Percentiles rank a stretch among this genome's conserved stretches.
Evolutionary conservation across 129 eudicot species (phyloP).

Genomic region (Lactuca saligna): DNA sequence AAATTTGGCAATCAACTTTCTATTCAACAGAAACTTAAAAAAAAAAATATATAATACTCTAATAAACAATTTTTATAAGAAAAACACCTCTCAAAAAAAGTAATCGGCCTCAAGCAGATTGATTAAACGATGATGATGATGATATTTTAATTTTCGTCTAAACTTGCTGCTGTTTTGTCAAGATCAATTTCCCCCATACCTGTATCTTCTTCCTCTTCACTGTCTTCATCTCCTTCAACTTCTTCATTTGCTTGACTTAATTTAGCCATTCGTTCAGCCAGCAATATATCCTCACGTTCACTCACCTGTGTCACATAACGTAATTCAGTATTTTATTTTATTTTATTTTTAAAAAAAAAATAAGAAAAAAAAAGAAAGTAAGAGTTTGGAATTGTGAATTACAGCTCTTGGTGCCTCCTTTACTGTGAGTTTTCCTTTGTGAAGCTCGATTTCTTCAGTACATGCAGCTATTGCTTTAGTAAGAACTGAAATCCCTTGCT

Average conservation of each 20-base stretch:
- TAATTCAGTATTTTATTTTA: too few relatives aligned
- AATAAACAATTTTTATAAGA: slow-evolving; percentile 14
- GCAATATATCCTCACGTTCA: slow-evolving; percentile 84
- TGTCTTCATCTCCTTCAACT: slow-evolving; percentile 75
- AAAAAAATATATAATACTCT: not conserved
- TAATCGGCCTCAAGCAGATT: slow-evolving; percentile 1
- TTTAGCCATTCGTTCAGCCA: slow-evolving; percentile 78
- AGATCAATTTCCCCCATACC: slow-evolving; percentile 93
- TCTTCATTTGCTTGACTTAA: slow-evolving; percentile 69
- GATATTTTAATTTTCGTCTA: slow-evolving; percentile 9
- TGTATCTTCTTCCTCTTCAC: slow-evolving; percentile 94
- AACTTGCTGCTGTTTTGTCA: slow-evolving; percentile 44
- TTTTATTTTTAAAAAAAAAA: too few relatives aligned
- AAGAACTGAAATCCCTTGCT: slow-evolving; percentile 77
- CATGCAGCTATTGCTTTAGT: slow-evolving; percentile 80
- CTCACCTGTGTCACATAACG: slow-evolving; percentile 56
- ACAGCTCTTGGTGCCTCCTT: slow-evolving; percentile 90
- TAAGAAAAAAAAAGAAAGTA: too few relatives aligned
- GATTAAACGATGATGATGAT: too few relatives aligned
- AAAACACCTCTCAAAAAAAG: slow-evolving; percentile 17
- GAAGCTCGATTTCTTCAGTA: slow-evolving; percentile 63
- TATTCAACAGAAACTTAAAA: slow-evolving; percentile 25
- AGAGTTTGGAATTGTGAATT: slow-evolving; percentile 21
- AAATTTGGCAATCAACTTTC: slow-evolving; percentile 10
- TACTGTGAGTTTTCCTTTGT: slow-evolving; percentile 74